phyloP scores from a whole-genome alignment of 306 rosid genomes.

The Trichosanthes cucumerina region DNA sequence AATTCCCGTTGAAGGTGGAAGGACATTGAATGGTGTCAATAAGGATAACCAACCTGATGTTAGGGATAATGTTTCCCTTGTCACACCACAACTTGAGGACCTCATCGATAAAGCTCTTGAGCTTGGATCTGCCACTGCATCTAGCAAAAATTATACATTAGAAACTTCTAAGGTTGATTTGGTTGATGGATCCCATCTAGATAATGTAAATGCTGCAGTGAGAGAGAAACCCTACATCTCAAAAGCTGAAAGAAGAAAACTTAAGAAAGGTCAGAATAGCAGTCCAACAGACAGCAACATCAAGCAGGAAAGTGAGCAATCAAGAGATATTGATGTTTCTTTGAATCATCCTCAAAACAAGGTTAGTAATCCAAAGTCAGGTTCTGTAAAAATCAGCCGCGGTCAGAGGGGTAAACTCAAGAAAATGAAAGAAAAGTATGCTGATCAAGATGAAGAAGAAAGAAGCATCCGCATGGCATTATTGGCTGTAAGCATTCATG shows the following conservation, averaged over 20 bases:
- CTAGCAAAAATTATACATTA: slow-evolving; percentile 33
- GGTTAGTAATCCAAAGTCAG: slow-evolving; percentile 35
- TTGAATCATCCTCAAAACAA: slow-evolving; percentile 34
- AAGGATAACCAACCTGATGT: slow-evolving; percentile 27
- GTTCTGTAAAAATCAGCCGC: slow-evolving; percentile 60
- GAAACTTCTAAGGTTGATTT: slow-evolving; percentile 43
- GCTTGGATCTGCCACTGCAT: slow-evolving; percentile 64
- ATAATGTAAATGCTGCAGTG: slow-evolving; percentile 38
- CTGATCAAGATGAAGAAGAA: slow-evolving; percentile 96
- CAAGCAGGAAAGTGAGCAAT: slow-evolving; percentile 32
- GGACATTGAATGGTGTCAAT: slow-evolving; percentile 20
- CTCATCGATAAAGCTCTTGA: slow-evolving; percentile 86
- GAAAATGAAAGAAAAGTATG: slow-evolving; percentile 94
- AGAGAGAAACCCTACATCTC: slow-evolving; percentile 83
- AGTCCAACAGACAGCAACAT: slow-evolving; percentile 30
- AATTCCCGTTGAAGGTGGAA: slow-evolving; percentile 19
- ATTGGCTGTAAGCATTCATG: slow-evolving; percentile 70
- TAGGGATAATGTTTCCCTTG: slow-evolving; percentile 38
- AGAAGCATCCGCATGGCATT: slow-evolving; percentile 90
- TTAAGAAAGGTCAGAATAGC: slow-evolving; percentile 58
- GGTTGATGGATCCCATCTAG: slow-evolving; percentile 28
- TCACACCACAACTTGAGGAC: slow-evolving; percentile 74
- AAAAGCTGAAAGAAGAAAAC: slow-evolving; percentile 89
- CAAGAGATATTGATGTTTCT: slow-evolving; percentile 29
- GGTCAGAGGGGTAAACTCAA: slow-evolving; percentile 83